These are phyloP conservation scores for Tephrocybe sp. DNA, from an alignment of 768 basidiomycete species.

Conservation along the genomic window DNA sequence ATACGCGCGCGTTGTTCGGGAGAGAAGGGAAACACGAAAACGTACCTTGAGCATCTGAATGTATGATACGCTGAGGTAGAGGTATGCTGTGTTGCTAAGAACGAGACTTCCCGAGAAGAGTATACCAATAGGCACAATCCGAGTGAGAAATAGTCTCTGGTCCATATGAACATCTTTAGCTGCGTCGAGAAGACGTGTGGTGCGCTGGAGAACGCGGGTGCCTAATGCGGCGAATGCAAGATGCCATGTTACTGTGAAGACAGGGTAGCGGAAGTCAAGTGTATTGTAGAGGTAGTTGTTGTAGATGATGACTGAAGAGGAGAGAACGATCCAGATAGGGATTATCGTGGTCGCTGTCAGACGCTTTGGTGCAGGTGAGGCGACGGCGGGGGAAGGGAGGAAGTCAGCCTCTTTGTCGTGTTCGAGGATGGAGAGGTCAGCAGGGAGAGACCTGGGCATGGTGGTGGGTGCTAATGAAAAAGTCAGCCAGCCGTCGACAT, in stretches of 20 bases:
- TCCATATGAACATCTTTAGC: slow-evolving; percentile 77
- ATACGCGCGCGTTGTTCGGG: no score
- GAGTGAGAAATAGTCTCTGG: slow-evolving; percentile 72
- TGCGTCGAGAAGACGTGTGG: slow-evolving; percentile 78
- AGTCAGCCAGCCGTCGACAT: not conserved
- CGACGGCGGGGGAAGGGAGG: slow-evolving; percentile 29
- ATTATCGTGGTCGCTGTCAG: slow-evolving; percentile 72
- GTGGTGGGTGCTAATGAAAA: slow-evolving; percentile 2
- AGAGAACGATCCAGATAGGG: slow-evolving; percentile 90
- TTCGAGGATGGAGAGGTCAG: slow-evolving; percentile 12
- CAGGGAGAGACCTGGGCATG: slow-evolving; percentile 2
- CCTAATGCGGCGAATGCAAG: slow-evolving; percentile 76
- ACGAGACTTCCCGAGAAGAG: slow-evolving; percentile 92
- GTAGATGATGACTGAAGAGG: slow-evolving; percentile 91
- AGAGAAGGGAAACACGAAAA: no score
- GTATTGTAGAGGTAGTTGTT: slow-evolving; percentile 89
- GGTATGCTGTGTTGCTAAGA: slow-evolving; percentile 89
- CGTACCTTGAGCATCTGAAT: slow-evolving; percentile 90
- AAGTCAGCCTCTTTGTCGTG: slow-evolving; percentile 3
- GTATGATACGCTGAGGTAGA: slow-evolving; percentile 88
- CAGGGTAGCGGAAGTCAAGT: slow-evolving; percentile 83
- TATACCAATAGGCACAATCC: slow-evolving; percentile 90
- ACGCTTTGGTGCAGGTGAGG: slow-evolving; percentile 41
- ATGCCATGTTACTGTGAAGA: slow-evolving; percentile 92
- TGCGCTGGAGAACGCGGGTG: slow-evolving; percentile 81